phyloP scores from a whole-genome alignment of 169 alveolate genomes.

The Plasmodium cynomolgi region DNA sequence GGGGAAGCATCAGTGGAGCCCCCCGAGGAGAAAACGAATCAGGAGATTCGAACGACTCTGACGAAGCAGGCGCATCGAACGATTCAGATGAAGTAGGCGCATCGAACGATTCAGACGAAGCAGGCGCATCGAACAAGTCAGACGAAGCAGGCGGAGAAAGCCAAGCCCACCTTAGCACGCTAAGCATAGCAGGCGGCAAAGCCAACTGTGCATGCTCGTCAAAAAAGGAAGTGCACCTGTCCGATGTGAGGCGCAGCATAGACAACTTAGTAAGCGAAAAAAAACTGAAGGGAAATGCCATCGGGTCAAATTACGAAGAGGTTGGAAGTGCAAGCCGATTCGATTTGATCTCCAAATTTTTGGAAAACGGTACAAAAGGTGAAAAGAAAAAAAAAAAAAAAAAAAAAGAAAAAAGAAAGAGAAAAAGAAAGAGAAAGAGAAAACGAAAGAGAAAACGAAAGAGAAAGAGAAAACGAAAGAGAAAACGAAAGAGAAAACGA shows the following conservation, averaged over 20 bases:
- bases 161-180: neutral
- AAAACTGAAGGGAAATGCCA: neutral
- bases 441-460: constrained; percentile 2
- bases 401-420: neutral
- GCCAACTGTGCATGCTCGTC: neutral
- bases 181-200: neutral
- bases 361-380: neutral
- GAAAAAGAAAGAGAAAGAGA: neutral
- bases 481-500: neutral
- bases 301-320: neutral
- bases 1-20: neutral
- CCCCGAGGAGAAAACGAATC: neutral
- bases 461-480: neutral
- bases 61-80: neutral
- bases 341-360: neutral
- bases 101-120: neutral
- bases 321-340: neutral
- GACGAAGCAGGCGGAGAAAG: neutral
- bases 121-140: neutral
- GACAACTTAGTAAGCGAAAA: neutral
- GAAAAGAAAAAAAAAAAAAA: constrained; percentile 1
- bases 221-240: neutral
- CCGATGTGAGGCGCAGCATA: neutral
- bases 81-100: neutral
- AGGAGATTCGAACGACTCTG: neutral